Evolutionary conservation across 148 eudicot species (phyloP), one percentile per base, ranked within the genome.

Genomic region (Beta vulgaris): DNA sequence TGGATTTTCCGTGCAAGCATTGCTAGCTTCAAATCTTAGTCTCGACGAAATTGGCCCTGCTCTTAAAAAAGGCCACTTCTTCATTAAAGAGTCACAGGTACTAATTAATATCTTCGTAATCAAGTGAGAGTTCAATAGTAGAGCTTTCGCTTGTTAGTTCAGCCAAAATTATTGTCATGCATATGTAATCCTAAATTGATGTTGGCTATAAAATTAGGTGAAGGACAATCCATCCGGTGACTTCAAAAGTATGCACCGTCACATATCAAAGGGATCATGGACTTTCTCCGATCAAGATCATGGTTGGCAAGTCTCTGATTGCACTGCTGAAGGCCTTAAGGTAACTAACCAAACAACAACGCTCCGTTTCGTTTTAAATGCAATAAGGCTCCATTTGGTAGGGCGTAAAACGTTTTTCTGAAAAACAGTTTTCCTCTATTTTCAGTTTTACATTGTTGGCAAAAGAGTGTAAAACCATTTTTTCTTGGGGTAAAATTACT

Each of bases 281-380:
- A 80, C 87, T 9, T 84, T 87, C 58, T 78, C 84, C 0, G 79
- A 78, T 40, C 78, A 77, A 73, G 87, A 84, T 78, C 81, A 87
- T 21, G 84, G 87, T 35, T 87, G 87, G 90, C 84, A 73, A 73
- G 82, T 81, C 39, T 87, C 90, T 3, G 90, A 87, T 46, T 87
- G 88, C 44, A 87, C 90, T 15, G 90, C 90, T 1, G 88, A 85
- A 76, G 84, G 58, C 7, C 68, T 87, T 1, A 83, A 80, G 82
- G 90, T 87, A 74, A 2, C 23, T 36, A 19, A 21, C 69, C 1
- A 40, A 66, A 66, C 49, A 19, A 66, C 3, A 1, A 9, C 16
- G 1, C n/a, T n/a, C n/a, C n/a, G n/a, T n/a, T n/a, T n/a, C n/a
- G n/a, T n/a, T n/a, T n/a, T n/a, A n/a, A n/a, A n/a, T n/a, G n/a